phyloP scores from a whole-genome alignment of 805 yeast species.

The Zygoascus biomembranicola region DNA sequence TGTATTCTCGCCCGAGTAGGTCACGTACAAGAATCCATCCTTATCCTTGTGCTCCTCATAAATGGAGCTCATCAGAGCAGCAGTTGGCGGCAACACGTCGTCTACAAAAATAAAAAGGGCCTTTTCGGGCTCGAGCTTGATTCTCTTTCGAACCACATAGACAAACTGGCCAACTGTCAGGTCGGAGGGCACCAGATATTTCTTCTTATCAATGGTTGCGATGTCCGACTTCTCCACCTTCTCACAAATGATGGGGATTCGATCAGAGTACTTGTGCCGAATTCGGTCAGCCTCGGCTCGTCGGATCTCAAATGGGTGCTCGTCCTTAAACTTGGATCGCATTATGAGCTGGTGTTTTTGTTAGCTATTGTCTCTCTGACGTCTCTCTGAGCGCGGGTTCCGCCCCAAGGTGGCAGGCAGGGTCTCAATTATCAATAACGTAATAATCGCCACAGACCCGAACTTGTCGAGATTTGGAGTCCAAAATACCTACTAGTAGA shows the following conservation, averaged over 20 bases:
- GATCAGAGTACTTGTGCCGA: conserved; percentile 76
- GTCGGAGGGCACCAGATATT: conserved; percentile 93
- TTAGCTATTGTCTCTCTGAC: not conserved
- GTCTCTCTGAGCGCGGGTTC: not conserved
- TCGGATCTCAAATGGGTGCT: conserved; percentile 91
- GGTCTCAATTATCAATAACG: not conserved
- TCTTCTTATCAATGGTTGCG: conserved; percentile 93
- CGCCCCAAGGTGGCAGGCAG: not conserved
- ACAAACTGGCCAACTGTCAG: conserved; percentile 97
- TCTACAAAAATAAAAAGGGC: conserved; percentile 96
- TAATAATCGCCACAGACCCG: not conserved
- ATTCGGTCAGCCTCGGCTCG: conserved; percentile 91
- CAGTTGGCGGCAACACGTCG: conserved; percentile 96
- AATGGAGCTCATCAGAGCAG: conserved; percentile 89
- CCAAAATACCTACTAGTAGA: no score
- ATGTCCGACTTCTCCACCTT: conserved; percentile 94
- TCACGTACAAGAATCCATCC: conserved; percentile 92
- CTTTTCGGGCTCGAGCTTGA: conserved; percentile 92
- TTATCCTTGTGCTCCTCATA: conserved; percentile 97
- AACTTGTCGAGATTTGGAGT: no score
- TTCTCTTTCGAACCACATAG: conserved; percentile 92
- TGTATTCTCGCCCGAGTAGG: conserved; percentile 96
- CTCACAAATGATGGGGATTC: conserved; percentile 96
- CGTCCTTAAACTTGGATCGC: conserved; percentile 94
- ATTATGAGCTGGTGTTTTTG: conserved; percentile 29